Conservation (phyloP, 257 asterid genomes). For the Apocynum venetum region DNA sequence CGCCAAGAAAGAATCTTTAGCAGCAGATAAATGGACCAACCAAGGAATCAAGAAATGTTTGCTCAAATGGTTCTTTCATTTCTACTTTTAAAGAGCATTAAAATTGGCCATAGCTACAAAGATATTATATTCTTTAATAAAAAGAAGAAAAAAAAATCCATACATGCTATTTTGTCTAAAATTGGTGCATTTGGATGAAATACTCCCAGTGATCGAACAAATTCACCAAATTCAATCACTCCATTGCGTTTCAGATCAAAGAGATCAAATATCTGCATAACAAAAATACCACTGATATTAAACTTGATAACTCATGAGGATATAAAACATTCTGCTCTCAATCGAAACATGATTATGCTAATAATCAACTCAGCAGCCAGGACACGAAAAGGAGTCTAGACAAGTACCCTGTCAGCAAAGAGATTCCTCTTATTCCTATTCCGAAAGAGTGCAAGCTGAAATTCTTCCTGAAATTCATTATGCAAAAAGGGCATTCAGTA, state of each 20-base stretch:
- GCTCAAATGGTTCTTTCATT: not conserved
- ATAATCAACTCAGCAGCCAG: constrained; percentile 3
- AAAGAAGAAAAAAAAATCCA: constrained; percentile 7
- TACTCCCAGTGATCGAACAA: constrained; percentile 70
- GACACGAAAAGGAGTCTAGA: not conserved
- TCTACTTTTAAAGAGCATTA: not conserved
- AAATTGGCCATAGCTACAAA: not conserved
- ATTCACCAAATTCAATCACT: constrained; percentile 89
- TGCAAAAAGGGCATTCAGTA: constrained; percentile 12
- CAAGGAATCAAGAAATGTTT: not conserved
- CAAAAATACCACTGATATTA: not conserved
- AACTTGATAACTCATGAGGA: not conserved
- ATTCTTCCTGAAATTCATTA: constrained; percentile 66
- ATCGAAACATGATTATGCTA: not conserved
- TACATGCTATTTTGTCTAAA: constrained; percentile 65
- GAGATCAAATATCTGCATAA: constrained; percentile 60
- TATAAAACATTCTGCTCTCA: not conserved
- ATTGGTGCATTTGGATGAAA: constrained; percentile 78
- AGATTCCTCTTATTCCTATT: constrained; percentile 64
- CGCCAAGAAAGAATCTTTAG: constrained; percentile 8
- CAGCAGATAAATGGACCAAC: constrained; percentile 1
- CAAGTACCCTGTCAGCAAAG: constrained; percentile 76
- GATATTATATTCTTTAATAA: not conserved
- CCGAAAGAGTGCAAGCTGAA: constrained; percentile 86
- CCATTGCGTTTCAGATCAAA: constrained; percentile 81